Evolutionary conservation across 345 rosid genomes (phyloP).

Genomic region (Sisymbrium irio): DNA sequence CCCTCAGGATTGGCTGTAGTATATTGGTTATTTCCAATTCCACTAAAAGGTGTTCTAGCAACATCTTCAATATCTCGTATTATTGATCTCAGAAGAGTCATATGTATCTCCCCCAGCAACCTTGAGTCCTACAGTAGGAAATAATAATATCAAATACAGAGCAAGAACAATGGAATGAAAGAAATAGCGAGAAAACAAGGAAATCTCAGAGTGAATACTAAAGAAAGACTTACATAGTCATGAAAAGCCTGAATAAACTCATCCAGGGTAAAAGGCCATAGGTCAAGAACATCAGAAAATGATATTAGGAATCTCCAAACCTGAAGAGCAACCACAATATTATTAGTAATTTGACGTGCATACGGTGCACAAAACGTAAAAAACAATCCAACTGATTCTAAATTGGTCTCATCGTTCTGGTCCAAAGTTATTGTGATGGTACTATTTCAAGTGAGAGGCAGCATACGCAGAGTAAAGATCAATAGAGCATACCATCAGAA

Average conservation of each 20-base stretch:
- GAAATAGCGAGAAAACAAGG: slow-evolving; percentile 1
- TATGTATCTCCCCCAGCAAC: slow-evolving; percentile 89
- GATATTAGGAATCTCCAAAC: slow-evolving; percentile 91
- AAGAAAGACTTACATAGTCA: slow-evolving; percentile 70
- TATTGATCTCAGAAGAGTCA: slow-evolving; percentile 70
- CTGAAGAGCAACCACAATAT: slow-evolving; percentile 46
- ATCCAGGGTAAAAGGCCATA: slow-evolving; percentile 98
- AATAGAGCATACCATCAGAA: slow-evolving; percentile 75
- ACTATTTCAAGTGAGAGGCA: not conserved
- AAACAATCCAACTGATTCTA: not conserved
- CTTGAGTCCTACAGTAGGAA: slow-evolving; percentile 80
- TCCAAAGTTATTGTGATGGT: slow-evolving; percentile 7
- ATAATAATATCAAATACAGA: slow-evolving; percentile 18
- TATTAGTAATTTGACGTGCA: slow-evolving; percentile 19
- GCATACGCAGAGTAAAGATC: not conserved
- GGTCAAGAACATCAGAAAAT: slow-evolving; percentile 87
- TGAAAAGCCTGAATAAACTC: slow-evolving; percentile 98
- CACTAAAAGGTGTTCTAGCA: slow-evolving; percentile 82
- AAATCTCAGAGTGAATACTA: not conserved
- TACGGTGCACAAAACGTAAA: not conserved
- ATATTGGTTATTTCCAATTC: slow-evolving; percentile 77
- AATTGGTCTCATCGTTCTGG: slow-evolving; percentile 1
- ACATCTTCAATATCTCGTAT: slow-evolving; percentile 94
- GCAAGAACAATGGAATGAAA: slow-evolving; percentile 17
- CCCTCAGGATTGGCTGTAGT: slow-evolving; percentile 90